Conservation (phyloP, 2,329 filamentous ascomycete species). For the Penicillium sp. region DNA sequence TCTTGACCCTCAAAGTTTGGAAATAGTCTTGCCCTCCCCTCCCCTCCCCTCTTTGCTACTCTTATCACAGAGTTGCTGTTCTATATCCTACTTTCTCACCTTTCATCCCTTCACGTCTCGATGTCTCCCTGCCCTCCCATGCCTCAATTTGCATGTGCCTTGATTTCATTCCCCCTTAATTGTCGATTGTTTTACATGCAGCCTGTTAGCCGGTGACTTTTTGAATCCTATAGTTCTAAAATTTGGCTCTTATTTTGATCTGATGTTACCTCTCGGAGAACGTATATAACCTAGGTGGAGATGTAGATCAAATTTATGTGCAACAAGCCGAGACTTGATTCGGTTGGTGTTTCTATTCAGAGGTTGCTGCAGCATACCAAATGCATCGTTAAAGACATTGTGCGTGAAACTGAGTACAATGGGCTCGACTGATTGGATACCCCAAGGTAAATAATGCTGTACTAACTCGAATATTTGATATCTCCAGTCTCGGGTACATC, state of each 20-base stretch:
- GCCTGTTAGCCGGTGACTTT: slow-evolving; percentile 16
- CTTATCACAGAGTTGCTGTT: background rate
- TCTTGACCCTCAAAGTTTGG: background rate
- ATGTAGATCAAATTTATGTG: background rate
- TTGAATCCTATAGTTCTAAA: background rate
- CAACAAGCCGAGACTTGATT: background rate
- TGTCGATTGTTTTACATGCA: slow-evolving; percentile 4
- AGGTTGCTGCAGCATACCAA: too few species aligned
- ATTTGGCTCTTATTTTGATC: slow-evolving; percentile 2
- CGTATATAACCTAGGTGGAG: too few species aligned
- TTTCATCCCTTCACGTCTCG: background rate
- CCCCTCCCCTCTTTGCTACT: background rate
- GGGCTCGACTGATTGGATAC: too few species aligned
- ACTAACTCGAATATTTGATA: background rate
- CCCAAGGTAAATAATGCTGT: too few species aligned
- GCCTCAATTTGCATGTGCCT: slow-evolving; percentile 5
- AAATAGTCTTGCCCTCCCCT: background rate
- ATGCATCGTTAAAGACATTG: too few species aligned
- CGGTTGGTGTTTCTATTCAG: background rate
- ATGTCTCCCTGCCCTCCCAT: background rate
- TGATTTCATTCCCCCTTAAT: slow-evolving; percentile 1
- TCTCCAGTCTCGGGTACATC: background rate
- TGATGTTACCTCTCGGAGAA: too few species aligned
- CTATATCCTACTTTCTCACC: background rate
- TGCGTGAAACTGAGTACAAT: too few species aligned